Evolutionary conservation across 2,329 filamentous ascomycete genomes (phyloP), one percentile per base, ranked within the genome.

Genomic region (Chaetoscypha palmicola): DNA sequence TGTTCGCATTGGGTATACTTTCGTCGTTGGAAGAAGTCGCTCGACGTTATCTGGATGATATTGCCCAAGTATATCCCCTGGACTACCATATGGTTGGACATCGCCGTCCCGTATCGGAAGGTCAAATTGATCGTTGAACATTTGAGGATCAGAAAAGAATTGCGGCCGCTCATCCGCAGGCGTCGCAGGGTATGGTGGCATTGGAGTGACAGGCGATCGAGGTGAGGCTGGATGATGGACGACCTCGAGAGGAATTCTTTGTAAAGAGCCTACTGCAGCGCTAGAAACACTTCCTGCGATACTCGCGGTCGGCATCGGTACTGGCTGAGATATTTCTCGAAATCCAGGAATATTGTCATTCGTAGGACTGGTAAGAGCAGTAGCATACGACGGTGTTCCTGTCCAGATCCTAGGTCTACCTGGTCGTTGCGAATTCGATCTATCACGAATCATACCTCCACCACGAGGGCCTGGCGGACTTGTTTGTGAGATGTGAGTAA

Each of bases 401-500:
- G 41, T 32, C 33, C 54, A 34, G 47, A 59, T 19, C 47, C 50
- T 33, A 40, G 55, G 16, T 40, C 48, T 39, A 46, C 56, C 46
- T 38, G 55, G 30, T 26, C 40, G 39, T n/a, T 46, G 37, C 9
- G 49, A 49, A 19, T 49, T 51, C 0, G 50, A 22, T 22, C 54
- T 38, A 37, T 61, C 58, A 23, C 57, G 56, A 5, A 64, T 54
- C 37, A 50, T 43, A 7, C 59, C 57, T 9, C 57, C 50, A 10
- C 58, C 56, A 47, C 57, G 48, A 19, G 56, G 48, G 11, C 61
- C 55, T 0, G 63, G 58, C 7, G 66, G 64, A 11, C 66, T 63
- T 1, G 49, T 58, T 45, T 59, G 62, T 2, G 62, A 66, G 47
- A 75, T 68, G 35, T 66, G 64, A 34, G 64, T 65, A 5, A 75